Evolutionary conservation across 306 rosid species (phyloP).

Genomic region (Sechiopsis laciniata): DNA sequence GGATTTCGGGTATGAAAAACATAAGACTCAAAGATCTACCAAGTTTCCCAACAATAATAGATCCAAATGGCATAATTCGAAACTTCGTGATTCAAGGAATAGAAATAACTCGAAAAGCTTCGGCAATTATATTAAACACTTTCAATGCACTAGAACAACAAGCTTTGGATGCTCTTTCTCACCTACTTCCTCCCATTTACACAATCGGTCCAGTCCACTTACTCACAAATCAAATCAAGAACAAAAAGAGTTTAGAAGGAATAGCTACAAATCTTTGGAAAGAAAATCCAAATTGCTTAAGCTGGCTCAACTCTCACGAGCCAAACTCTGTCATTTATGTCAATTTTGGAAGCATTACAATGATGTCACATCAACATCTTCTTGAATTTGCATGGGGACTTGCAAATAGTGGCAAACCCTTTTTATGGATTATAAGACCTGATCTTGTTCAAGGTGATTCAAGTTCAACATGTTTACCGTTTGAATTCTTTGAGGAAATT

Average conservation of each 20-base stretch:
- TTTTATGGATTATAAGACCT: background rate
- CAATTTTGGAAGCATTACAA: background rate
- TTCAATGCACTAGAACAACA: background rate
- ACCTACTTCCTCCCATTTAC: background rate
- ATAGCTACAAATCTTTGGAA: background rate
- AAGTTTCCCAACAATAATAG: conserved; percentile 34
- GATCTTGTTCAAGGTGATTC: conserved; percentile 22
- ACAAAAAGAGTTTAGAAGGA: too few species aligned
- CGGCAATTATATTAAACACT: conserved; percentile 18
- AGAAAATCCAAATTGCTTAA: background rate
- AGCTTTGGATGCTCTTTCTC: background rate
- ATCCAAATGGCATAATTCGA: conserved; percentile 16
- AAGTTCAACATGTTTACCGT: conserved; percentile 23
- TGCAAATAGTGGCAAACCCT: background rate
- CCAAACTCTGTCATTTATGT: background rate
- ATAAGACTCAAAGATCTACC: conserved; percentile 44
- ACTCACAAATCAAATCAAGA: background rate
- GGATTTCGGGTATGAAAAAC: conserved; percentile 39
- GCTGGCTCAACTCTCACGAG: background rate
- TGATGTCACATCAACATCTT: background rate
- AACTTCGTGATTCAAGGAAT: background rate
- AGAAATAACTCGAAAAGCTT: background rate
- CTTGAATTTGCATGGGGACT: background rate
- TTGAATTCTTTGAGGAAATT: conserved; percentile 23
- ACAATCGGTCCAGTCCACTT: background rate